Base-by-base conservation (phyloP, 306 rosid genomes). In the Albizia julibrissin region DNA sequence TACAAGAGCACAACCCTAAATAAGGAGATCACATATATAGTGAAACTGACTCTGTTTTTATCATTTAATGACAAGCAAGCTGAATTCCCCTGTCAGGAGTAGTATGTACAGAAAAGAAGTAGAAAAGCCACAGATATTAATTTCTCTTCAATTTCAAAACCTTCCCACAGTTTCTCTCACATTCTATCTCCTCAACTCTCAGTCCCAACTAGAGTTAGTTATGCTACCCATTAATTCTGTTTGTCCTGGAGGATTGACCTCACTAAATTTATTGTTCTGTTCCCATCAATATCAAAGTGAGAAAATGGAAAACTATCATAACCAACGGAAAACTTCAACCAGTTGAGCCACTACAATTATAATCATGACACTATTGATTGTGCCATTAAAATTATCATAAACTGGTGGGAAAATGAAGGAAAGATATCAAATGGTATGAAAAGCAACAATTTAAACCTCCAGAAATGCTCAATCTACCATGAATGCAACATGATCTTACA, bases 401-500 rank as follows among this genome's bases (percentile, higher is more conserved):
- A 59, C 16, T 42, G 67, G 42, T 49, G 44, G 43, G 58, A 39
- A 78, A 29, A 69, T 46, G 77, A 50, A 49, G 54, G 58, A 39
- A 65, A 61, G 59, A 59, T 8, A 40, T 18, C 72, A 39, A 49
- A 27, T 3, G 6, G 56, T 19, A 42, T 59, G 72, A 66, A 72
- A 34, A 82, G 64, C 19, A 73, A 76, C 72, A 27, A 79, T 65
- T 79, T 78, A 40, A 7, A 69, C 71, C 56, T 58, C 74, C 79
- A 50, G 68, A 79, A 77, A n/a, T 79, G 50, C 75, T 87, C 86
- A 74, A 82, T 74, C 80, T 84, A 87, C 64, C 61, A 64, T 74
- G 26, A 83, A 73, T 78, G 89, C 83, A 86, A 74, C 40, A 84
- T 87, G 84, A 87, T 86, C 99, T 91, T 95, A 91, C 99, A 87